Conservation (phyloP, 2,329 filamentous ascomycete genomes). For the Aureobasidium lini region DNA sequence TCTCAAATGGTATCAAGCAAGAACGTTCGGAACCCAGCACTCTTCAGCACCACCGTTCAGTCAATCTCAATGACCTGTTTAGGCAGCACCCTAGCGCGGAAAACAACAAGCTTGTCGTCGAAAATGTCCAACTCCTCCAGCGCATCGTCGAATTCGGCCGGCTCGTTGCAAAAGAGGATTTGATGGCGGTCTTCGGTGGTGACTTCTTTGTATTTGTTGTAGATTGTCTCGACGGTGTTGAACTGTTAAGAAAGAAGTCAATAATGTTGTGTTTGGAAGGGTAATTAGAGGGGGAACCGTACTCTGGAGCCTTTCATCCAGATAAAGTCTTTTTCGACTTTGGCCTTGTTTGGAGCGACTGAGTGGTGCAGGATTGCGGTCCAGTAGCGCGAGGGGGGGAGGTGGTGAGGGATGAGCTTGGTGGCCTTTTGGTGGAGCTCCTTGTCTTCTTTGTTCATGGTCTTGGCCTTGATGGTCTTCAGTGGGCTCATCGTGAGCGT, state of each 20-base stretch:
- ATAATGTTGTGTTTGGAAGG: too few species aligned
- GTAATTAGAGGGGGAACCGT: background rate
- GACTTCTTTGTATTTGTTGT: conserved; percentile 19
- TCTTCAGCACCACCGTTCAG: background rate
- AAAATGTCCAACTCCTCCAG: conserved; percentile 27
- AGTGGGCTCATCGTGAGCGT: background rate
- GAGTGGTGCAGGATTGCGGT: conserved; percentile 24
- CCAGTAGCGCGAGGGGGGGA: conserved; percentile 26
- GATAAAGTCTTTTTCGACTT: conserved; percentile 22
- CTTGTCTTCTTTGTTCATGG: conserved; percentile 15
- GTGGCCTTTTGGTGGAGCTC: conserved; percentile 21
- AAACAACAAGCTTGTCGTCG: conserved; percentile 24
- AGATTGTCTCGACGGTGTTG: conserved; percentile 28
- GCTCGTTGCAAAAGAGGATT: conserved; percentile 20
- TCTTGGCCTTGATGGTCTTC: conserved; percentile 1
- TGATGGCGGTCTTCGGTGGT: conserved; percentile 19
- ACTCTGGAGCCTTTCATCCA: conserved; percentile 28
- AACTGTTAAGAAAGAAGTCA: background rate
- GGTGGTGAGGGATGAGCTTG: conserved; percentile 18
- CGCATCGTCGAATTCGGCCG: conserved; percentile 17
- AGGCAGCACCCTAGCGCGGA: conserved; percentile 19
- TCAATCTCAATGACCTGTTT: conserved; percentile 1
- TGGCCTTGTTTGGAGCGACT: conserved; percentile 13
- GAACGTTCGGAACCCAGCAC: background rate
- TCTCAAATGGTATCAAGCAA: too few species aligned